Percentiles rank a stretch among this genome's conserved stretches.
Conservation (phyloP, 1,284 basidiomycete genomes). For the Hymenochaete sp. region DNA sequence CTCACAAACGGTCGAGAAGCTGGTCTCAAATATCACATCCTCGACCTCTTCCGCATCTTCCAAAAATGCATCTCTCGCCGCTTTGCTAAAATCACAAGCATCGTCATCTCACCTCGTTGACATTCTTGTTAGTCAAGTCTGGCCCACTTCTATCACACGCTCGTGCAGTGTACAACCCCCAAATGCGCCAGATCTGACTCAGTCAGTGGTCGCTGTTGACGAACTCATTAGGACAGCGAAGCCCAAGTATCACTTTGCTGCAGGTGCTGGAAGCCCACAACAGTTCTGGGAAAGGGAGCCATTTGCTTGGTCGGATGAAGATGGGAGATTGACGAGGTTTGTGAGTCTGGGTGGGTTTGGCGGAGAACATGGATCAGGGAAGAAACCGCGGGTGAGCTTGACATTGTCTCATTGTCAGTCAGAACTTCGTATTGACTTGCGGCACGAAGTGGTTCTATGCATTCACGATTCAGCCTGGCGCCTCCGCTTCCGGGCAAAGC, state of each 20-base stretch:
- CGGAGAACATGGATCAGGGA: constrained; percentile 46
- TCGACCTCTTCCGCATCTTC: constrained; percentile 33
- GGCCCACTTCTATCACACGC: constrained; percentile 64
- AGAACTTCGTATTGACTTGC: constrained; percentile 11
- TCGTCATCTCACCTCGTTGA: constrained; percentile 61
- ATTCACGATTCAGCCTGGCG: background rate
- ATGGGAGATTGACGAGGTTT: constrained; percentile 64
- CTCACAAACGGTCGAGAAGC: constrained; percentile 59
- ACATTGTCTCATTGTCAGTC: constrained; percentile 4
- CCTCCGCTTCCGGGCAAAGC: constrained; percentile 22
- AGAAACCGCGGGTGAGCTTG: constrained; percentile 71
- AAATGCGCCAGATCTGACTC: constrained; percentile 36
- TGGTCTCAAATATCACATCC: constrained; percentile 57
- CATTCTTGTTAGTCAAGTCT: constrained; percentile 73
- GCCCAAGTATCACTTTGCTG: constrained; percentile 75
- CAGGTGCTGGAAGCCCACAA: constrained; percentile 45
- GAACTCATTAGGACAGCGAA: constrained; percentile 58
- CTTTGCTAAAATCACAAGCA: constrained; percentile 51
- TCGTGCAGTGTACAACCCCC: constrained; percentile 36
- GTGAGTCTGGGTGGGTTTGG: constrained; percentile 85
- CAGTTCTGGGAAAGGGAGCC: constrained; percentile 92
- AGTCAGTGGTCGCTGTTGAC: constrained; percentile 50
- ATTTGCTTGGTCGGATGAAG: constrained; percentile 71
- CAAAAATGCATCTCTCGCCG: constrained; percentile 51
- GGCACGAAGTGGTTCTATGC: constrained; percentile 7